These are phyloP conservation scores for Aspergillus nomiae DNA, from an alignment of 2,329 filamentous ascomycete species.

Conservation along the genomic window DNA sequence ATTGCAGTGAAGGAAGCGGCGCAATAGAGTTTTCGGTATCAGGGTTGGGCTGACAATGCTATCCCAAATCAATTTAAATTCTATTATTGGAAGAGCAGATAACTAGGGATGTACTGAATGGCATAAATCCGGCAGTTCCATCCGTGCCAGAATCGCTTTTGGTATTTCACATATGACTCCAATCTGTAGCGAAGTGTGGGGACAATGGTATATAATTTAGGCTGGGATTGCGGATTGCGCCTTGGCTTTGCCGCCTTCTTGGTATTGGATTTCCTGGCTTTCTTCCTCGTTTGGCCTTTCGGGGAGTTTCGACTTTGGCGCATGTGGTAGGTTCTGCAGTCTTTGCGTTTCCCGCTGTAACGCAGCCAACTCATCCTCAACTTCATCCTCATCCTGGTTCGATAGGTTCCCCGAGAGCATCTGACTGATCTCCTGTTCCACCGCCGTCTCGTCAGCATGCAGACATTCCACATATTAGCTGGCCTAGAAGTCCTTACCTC, in stretches of 20 bases:
- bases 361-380: constrained; percentile 89
- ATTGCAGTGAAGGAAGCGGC: background rate
- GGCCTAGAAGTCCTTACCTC: constrained; percentile 56
- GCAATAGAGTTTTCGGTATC: background rate
- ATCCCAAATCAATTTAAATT: background rate
- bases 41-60: background rate
- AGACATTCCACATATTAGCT: background rate
- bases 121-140: background rate
- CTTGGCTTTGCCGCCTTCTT: constrained; percentile 29
- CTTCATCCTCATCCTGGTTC: constrained; percentile 94
- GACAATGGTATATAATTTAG: background rate
- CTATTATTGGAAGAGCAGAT: background rate
- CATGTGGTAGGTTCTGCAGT: constrained; percentile 39
- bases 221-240: constrained; percentile 17
- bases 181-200: background rate
- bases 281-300: constrained; percentile 28
- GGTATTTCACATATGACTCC: background rate
- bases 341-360: constrained; percentile 66
- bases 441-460: constrained; percentile 7
- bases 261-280: constrained; percentile 10
- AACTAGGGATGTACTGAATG: background rate
- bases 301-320: constrained; percentile 37
- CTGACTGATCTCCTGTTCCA: constrained; percentile 78
- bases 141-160: constrained; percentile 31
- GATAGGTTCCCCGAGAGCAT: constrained; percentile 87